Evolutionary conservation across 495 filamentous ascomycete species (phyloP).

Genomic region (Penicillium pancosmium): DNA sequence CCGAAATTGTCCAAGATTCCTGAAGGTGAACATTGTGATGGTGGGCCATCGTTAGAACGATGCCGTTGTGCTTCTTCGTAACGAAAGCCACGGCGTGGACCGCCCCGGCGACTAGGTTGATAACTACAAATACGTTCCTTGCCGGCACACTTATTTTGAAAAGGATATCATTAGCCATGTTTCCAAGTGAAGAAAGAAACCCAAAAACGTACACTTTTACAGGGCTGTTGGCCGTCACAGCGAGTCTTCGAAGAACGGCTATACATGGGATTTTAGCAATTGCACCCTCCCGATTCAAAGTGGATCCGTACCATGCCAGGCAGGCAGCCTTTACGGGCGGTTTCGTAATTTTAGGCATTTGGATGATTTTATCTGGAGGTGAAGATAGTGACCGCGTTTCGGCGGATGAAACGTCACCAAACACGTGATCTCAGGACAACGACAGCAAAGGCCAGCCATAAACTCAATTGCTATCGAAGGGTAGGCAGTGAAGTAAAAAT

Average conservation of each 20-base stretch:
- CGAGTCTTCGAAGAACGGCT: slow-evolving; percentile 55
- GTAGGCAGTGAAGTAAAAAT: too few species aligned
- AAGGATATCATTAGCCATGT: background rate
- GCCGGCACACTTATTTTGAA: slow-evolving; percentile 37
- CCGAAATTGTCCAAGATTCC: slow-evolving; percentile 17
- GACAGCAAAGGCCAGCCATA: too few species aligned
- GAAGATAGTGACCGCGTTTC: background rate
- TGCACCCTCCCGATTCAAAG: background rate
- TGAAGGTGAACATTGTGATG: slow-evolving; percentile 5
- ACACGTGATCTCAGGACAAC: background rate
- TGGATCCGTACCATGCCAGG: slow-evolving; percentile 47
- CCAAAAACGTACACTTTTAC: slow-evolving; percentile 44
- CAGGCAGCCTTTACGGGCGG: slow-evolving; percentile 56
- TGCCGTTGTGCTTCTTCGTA: slow-evolving; percentile 18
- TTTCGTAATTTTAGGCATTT: slow-evolving; percentile 27
- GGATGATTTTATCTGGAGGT: background rate
- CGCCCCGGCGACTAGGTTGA: slow-evolving; percentile 53
- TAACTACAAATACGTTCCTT: slow-evolving; percentile 49
- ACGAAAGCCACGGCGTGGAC: slow-evolving; percentile 38
- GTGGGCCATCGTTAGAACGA: background rate
- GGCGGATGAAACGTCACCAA: background rate
- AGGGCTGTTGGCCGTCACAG: slow-evolving; percentile 53
- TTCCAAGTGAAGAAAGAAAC: background rate
- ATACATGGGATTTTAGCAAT: slow-evolving; percentile 8
- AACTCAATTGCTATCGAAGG: too few species aligned